Percentiles rank a stretch among this genome's conserved stretches.
Evolutionary conservation across 1,139 yeast genomes (phyloP).

Genomic region (Candida albicans): DNA sequence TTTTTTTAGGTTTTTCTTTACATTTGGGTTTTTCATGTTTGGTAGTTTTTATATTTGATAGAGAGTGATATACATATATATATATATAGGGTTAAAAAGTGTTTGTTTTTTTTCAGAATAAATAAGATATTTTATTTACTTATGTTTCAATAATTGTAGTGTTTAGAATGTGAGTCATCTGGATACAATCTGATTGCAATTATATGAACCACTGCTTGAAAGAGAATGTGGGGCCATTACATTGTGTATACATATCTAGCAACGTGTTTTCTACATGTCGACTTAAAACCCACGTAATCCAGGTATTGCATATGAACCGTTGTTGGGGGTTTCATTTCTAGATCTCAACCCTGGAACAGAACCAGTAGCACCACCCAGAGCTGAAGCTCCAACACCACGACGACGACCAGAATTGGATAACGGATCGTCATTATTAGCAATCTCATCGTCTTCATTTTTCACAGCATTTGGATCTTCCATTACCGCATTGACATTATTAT

Average conservation of each 20-base stretch:
- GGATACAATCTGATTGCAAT: too few species aligned
- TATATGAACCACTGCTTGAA: too few species aligned
- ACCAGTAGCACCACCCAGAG: background rate
- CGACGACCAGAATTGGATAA: background rate
- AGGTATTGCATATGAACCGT: conserved; percentile 5
- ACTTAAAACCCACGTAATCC: conserved; percentile 9
- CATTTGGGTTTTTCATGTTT: too few species aligned
- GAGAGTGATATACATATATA: too few species aligned
- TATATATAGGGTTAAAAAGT: too few species aligned
- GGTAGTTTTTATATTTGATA: too few species aligned
- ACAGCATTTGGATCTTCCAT: conserved; percentile 32
- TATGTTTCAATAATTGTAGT: too few species aligned
- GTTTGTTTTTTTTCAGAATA: too few species aligned
- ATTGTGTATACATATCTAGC: background rate
- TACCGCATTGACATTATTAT: conserved; percentile 62
- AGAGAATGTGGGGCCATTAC: too few species aligned
- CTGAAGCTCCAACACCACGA: background rate
- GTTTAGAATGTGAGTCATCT: too few species aligned
- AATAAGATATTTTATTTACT: too few species aligned
- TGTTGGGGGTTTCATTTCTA: conserved; percentile 1
- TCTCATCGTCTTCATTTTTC: background rate
- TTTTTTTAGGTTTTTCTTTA: background rate
- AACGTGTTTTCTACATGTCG: background rate
- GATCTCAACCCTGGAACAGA: conserved; percentile 9
- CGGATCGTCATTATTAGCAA: background rate